Conservation (phyloP, 2,329 filamentous ascomycete genomes). For the Gremmenia infestans region DNA sequence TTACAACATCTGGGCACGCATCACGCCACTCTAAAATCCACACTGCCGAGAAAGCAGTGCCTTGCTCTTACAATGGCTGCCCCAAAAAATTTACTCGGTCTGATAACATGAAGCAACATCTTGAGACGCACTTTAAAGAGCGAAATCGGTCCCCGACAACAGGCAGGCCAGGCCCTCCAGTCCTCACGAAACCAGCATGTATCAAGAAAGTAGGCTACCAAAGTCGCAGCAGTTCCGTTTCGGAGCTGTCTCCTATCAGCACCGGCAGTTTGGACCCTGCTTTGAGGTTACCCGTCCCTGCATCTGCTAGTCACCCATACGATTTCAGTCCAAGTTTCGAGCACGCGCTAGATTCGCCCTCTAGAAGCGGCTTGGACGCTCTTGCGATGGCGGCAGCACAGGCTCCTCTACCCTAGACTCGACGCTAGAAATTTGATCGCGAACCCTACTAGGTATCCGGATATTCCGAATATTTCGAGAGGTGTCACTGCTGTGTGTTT, state of each 20-base stretch:
- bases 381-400: not conserved
- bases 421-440: not conserved
- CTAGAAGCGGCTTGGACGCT: not conserved
- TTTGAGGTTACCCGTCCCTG: not conserved
- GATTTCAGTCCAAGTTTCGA: not conserved
- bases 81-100: slow-evolving; percentile 76
- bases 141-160: slow-evolving; percentile 21
- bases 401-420: not conserved
- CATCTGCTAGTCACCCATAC: not conserved
- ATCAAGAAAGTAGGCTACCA: slow-evolving; percentile 23
- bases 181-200: slow-evolving; percentile 23
- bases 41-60: slow-evolving; percentile 73
- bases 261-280: not conserved
- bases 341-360: not conserved
- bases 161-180: slow-evolving; percentile 16
- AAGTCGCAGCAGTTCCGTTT: not conserved
- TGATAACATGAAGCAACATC: slow-evolving; percentile 85
- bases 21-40: slow-evolving; percentile 82
- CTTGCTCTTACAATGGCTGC: slow-evolving; percentile 63
- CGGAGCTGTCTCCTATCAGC: not conserved
- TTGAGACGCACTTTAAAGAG: slow-evolving; percentile 69
- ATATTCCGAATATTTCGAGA: not conserved
- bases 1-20: slow-evolving; percentile 81
- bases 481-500: not conserved
- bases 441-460: not conserved